Evolutionary conservation across 148 eudicot species (phyloP).

Genomic region (Agrostemma githago): DNA sequence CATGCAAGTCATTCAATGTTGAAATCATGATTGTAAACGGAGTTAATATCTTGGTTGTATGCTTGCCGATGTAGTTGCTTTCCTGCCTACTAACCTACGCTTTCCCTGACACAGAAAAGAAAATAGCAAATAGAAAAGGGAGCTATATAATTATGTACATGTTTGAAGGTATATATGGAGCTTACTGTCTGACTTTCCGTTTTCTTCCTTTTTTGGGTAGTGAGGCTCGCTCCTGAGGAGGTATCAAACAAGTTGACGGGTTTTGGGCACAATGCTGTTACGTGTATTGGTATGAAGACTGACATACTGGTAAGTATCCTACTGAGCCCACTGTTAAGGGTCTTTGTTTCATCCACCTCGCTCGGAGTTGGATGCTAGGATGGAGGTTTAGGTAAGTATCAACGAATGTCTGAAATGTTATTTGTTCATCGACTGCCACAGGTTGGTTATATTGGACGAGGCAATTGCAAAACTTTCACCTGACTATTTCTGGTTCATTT

Average conservation of each 20-base stretch:
- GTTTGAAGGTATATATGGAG: no score
- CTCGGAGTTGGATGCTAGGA: conserved; percentile 8
- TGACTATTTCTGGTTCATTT: conserved; percentile 84
- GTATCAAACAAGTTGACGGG: conserved; percentile 75
- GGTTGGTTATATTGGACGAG: conserved; percentile 98
- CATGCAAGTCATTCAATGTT: no score
- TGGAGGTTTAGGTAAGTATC: background rate
- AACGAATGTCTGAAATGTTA: background rate
- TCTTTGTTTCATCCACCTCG: conserved; percentile 10
- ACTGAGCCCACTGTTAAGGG: background rate
- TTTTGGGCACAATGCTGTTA: conserved; percentile 83
- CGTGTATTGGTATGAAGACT: conserved; percentile 97
- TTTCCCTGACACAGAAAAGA: no score
- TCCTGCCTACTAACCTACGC: no score
- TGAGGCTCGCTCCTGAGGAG: conserved; percentile 98
- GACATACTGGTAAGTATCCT: conserved; percentile 73
- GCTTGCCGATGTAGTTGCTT: no score
- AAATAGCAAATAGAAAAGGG: no score
- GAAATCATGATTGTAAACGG: no score
- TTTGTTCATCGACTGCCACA: conserved; percentile 23
- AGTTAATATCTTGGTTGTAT: no score
- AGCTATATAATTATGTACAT: no score
- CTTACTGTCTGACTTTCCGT: background rate
- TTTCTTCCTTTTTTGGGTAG: conserved; percentile 39
- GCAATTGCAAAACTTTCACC: conserved; percentile 83